Conservation (phyloP, 345 rosid species). For the Acer negundo region DNA sequence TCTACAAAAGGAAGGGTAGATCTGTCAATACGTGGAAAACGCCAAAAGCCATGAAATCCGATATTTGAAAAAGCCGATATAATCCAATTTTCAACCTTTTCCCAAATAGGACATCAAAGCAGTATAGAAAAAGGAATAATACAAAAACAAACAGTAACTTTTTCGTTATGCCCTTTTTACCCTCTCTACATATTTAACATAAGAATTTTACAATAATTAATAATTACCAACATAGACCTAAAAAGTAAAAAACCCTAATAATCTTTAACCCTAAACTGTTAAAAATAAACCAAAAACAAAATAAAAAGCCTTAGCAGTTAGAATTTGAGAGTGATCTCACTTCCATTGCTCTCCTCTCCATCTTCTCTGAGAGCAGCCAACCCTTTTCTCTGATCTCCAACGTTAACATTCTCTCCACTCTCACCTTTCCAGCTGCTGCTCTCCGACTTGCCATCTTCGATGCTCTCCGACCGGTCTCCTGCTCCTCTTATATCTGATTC, state of each 20-base stretch:
- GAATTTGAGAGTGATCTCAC: constrained; percentile 90
- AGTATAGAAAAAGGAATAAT: background rate
- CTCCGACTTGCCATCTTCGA: constrained; percentile 82
- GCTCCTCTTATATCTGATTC: constrained; percentile 49
- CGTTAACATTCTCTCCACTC: constrained; percentile 45
- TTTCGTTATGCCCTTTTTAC: constrained; percentile 27
- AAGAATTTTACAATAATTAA: constrained; percentile 18
- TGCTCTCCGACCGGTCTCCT: constrained; percentile 72
- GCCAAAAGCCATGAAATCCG: constrained; percentile 23
- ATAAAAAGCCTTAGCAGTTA: constrained; percentile 16
- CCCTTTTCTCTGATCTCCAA: constrained; percentile 58
- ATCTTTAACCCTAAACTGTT: constrained; percentile 29
- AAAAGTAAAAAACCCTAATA: background rate
- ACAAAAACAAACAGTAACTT: constrained; percentile 28
- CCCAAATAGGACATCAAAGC: constrained; percentile 11
- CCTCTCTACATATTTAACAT: constrained; percentile 26
- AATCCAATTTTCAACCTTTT: constrained; percentile 23
- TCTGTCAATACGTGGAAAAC: constrained; percentile 17
- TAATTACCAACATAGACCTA: background rate
- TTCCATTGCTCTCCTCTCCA: constrained; percentile 77
- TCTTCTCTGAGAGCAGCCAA: constrained; percentile 70
- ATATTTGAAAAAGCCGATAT: constrained; percentile 3
- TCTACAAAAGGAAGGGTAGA: constrained; percentile 19
- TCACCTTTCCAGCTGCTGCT: constrained; percentile 81
- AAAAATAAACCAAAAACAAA: background rate